Evolutionary conservation across 306 rosid species (phyloP).

Genomic region (Castanopsis chinensis): DNA sequence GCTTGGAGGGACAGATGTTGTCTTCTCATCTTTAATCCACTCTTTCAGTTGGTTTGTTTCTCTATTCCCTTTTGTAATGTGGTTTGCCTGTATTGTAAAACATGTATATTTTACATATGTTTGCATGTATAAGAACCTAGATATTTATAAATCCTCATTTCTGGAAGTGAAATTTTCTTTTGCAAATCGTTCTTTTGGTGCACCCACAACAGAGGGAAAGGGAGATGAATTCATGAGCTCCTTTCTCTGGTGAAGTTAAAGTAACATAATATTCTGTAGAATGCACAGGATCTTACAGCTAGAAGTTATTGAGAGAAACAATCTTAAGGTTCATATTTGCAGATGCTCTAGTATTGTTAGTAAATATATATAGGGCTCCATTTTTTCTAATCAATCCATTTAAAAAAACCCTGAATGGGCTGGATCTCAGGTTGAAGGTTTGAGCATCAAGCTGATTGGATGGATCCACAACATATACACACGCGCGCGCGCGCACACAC

Average conservation of each 20-base stretch:
- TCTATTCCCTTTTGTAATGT: constrained; percentile 24
- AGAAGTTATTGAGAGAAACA: background rate
- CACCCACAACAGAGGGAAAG: too few species aligned
- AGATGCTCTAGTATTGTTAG: background rate
- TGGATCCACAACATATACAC: background rate
- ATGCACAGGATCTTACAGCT: too few species aligned
- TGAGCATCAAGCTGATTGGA: too few species aligned
- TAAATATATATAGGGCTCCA: background rate
- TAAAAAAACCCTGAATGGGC: background rate
- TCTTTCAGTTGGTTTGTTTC: constrained; percentile 91
- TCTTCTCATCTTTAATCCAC: constrained; percentile 94
- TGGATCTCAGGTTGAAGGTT: background rate
- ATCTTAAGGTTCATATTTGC: background rate
- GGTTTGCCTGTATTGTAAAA: constrained; percentile 1
- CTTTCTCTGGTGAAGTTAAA: background rate
- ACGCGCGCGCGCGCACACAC: too few species aligned
- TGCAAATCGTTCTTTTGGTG: background rate
- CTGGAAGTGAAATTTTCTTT: constrained; percentile 6
- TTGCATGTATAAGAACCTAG: too few species aligned
- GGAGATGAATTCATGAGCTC: background rate
- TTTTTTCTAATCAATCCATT: background rate
- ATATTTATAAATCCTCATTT: background rate
- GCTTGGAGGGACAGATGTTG: constrained; percentile 96
- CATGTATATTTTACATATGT: background rate
- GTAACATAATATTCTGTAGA: background rate